phyloP scores from a whole-genome alignment of 805 yeast species.

The Candida mattraensis region DNA sequence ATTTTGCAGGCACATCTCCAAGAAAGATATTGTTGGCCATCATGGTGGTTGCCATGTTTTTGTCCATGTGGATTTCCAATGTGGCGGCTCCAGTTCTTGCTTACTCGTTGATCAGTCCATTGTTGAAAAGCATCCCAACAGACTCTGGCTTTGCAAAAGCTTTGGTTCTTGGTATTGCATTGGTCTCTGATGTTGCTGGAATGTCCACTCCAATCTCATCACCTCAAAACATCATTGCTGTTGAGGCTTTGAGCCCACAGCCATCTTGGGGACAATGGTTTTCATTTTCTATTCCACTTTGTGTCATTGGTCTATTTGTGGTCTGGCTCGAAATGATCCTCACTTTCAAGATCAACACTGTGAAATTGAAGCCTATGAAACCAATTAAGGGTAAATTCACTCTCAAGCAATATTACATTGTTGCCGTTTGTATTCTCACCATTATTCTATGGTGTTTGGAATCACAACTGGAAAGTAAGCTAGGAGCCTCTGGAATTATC shows the following conservation, averaged over 20 bases:
- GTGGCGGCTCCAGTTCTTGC: constrained; percentile 58
- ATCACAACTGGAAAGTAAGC: constrained; percentile 39
- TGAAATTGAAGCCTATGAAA: constrained; percentile 46
- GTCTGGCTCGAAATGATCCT: constrained; percentile 51
- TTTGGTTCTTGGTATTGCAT: constrained; percentile 40
- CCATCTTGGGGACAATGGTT: constrained; percentile 62
- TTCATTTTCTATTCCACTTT: constrained; percentile 49
- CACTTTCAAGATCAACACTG: constrained; percentile 50
- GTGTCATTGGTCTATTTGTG: constrained; percentile 40
- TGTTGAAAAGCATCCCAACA: constrained; percentile 41
- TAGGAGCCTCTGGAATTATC: constrained; percentile 50
- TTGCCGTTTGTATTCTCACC: constrained; percentile 42
- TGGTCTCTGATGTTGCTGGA: constrained; percentile 53
- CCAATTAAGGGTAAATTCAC: constrained; percentile 48
- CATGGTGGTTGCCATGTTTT: constrained; percentile 51
- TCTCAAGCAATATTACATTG: constrained; percentile 43
- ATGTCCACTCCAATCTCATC: constrained; percentile 57
- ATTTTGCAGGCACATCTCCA: constrained; percentile 52
- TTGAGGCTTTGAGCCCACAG: constrained; percentile 50
- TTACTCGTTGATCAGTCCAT: constrained; percentile 50
- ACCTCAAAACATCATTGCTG: constrained; percentile 56
- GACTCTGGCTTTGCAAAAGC: constrained; percentile 34
- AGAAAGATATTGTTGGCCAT: constrained; percentile 46
- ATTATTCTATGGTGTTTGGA: constrained; percentile 51
- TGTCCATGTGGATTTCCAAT: constrained; percentile 59